These are phyloP conservation scores for Solanum lignicaule DNA, from an alignment of 257 asterid species.

Conservation along the genomic window DNA sequence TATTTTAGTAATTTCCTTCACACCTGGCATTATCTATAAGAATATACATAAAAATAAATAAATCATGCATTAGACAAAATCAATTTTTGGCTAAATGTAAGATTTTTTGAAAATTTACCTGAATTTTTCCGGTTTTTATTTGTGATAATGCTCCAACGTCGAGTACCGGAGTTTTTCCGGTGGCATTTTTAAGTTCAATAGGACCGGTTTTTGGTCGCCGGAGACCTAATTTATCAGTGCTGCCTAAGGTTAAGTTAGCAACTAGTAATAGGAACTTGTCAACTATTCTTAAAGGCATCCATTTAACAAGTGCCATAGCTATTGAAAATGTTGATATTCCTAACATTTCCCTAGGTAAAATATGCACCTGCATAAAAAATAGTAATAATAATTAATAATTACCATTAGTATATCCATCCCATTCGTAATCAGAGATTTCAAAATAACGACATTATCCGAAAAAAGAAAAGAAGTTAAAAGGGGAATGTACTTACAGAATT, in stretches of 20 bases:
- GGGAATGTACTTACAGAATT: conserved; percentile 44
- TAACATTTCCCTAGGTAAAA: conserved; percentile 76
- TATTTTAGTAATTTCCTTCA: conserved; percentile 54
- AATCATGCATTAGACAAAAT: neutral
- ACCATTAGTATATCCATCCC: no score
- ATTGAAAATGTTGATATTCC: conserved; percentile 69
- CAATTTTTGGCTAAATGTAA: neutral
- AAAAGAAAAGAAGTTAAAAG: neutral
- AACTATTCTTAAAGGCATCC: conserved; percentile 63
- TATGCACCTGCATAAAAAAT: conserved; percentile 45
- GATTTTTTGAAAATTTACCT: conserved; percentile 25
- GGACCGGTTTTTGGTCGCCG: conserved; percentile 92
- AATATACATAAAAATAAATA: neutral
- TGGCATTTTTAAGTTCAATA: conserved; percentile 67
- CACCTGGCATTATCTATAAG: conserved; percentile 56
- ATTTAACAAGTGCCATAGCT: conserved; percentile 59
- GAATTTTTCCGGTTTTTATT: conserved; percentile 57
- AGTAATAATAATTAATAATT: neutral
- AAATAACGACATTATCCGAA: accelerated
- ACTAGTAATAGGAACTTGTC: conserved; percentile 54
- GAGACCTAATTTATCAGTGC: conserved; percentile 52
- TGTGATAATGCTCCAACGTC: conserved; percentile 82
- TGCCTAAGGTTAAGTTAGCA: conserved; percentile 49
- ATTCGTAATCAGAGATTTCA: neutral
- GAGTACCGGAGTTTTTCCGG: conserved; percentile 90